Evolutionary conservation across 257 asterid species (phyloP), one percentile per base, ranked within the genome.

Genomic region (Nicotiana attenuata): DNA sequence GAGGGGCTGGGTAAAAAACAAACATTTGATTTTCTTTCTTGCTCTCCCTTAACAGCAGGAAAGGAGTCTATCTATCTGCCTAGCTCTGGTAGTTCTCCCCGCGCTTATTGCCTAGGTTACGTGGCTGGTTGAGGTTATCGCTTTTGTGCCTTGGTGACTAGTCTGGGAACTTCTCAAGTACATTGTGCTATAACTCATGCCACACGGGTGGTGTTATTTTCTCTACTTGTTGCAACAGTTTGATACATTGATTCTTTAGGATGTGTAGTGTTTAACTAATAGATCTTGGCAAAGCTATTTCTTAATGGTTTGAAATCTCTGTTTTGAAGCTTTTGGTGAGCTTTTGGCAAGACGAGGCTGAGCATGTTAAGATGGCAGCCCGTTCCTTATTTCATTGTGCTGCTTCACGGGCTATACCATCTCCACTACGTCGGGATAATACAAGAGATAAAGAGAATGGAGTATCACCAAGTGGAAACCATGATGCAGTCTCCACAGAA

Each of bases 351-450:
- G 91, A 91, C 56, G 97, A 96, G 85, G 88, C 88, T 76, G 98
- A 96, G 84, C 99, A 94, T 86, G 97, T 96, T 80, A 92, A 89
- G 87, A 92, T 96, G 98, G 97, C 98, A 85, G 98, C 99, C 82
- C 98, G 97, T 75, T 92, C 99, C 83, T 88, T 96, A 84, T 96
- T 96, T 84, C 98, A 96, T 31, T 96, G 98, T 89, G 97, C 98
- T 85, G 99, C 97, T 85, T 92, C 99, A 55, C 94, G 99, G 81
- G 92, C 97, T 81, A 90, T 94, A 82, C 99, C 99, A n/a, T 85
- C 50, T 85, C 92, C 93, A 60, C 85, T 94, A 16, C 81, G 88
- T 84, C 28, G 86, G 86, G 81, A 87, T 84, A 89, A 88, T 77
- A 71, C 87, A 80, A 84, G 68, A 73, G 84, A 81, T 81, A 86